phyloP scores from a whole-genome alignment of 1,284 basidiomycete genomes.

The Naganishia sp. region DNA sequence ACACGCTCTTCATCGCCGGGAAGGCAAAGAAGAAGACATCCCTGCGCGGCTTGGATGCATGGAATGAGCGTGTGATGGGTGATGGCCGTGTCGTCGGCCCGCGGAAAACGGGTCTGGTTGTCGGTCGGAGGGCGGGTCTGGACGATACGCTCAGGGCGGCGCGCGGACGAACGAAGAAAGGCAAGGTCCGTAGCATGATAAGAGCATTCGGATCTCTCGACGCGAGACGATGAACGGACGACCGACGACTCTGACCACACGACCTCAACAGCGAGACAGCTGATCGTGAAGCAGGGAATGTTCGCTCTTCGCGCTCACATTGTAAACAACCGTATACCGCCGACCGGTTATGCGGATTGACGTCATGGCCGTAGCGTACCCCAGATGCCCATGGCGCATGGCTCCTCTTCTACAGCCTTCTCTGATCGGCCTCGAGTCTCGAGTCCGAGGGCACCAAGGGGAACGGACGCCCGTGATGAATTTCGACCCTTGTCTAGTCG shows the following conservation, averaged over 20 bases:
- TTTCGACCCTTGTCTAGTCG: no score
- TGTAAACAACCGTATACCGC: constrained; percentile 24
- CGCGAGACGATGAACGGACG: neutral
- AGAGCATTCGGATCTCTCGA: no score
- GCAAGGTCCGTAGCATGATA: constrained; percentile 13
- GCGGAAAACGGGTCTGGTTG: neutral
- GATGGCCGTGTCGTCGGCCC: neutral
- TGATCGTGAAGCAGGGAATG: no score
- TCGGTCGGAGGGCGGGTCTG: neutral
- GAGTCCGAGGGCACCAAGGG: no score
- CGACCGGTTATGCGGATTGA: neutral
- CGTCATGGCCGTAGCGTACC: neutral
- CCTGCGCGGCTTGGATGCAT: constrained; percentile 41
- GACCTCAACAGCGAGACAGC: neutral
- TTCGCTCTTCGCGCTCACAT: constrained; percentile 8
- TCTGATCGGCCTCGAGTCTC: no score
- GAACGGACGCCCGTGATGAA: no score
- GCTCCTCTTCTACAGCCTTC: no score
- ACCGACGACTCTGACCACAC: neutral
- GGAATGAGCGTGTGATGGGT: constrained; percentile 40
- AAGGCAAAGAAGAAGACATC: constrained; percentile 58
- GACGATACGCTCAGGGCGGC: constrained; percentile 3
- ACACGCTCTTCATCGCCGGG: constrained; percentile 54
- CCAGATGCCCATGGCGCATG: no score
- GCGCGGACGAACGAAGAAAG: constrained; percentile 7